Conservation (phyloP, 768 basidiomycete genomes). For the Plicaturopsis crispa region DNA sequence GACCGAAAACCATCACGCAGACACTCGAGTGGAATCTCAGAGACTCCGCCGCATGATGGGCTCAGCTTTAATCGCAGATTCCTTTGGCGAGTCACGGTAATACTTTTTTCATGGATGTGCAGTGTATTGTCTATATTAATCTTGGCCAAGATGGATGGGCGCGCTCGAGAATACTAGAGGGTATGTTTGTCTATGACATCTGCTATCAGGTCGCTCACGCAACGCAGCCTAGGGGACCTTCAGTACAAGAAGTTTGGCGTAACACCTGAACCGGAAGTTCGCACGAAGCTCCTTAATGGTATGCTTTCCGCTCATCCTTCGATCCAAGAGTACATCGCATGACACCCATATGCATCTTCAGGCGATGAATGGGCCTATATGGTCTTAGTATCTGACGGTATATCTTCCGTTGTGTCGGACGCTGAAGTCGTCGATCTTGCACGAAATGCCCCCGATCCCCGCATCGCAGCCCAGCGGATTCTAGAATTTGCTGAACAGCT, state of each 20-base stretch:
- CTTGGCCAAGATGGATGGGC: slow-evolving; percentile 77
- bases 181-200: slow-evolving; percentile 27
- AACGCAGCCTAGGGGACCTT: slow-evolving; percentile 72
- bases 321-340: not conserved
- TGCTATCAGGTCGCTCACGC: not conserved
- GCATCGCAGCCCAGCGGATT: slow-evolving; percentile 75
- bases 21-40: slow-evolving; percentile 77
- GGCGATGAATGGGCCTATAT: slow-evolving; percentile 83
- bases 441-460: slow-evolving; percentile 62
- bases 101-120: slow-evolving; percentile 6
- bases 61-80: slow-evolving; percentile 83
- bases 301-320: slow-evolving; percentile 8
- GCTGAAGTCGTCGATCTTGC: slow-evolving; percentile 92
- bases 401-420: slow-evolving; percentile 87
- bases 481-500: slow-evolving; percentile 83
- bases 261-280: slow-evolving; percentile 88
- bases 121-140: slow-evolving; percentile 1
- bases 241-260: slow-evolving; percentile 87
- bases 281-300: slow-evolving; percentile 72
- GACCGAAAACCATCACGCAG: slow-evolving; percentile 96
- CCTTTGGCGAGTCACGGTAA: slow-evolving; percentile 87
- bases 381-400: slow-evolving; percentile 87
- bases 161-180: slow-evolving; percentile 88
- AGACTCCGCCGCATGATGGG: slow-evolving; percentile 88
- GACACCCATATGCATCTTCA: no score